Conservation (phyloP, 805 yeast species). For the Metschnikowia picachoensis region DNA sequence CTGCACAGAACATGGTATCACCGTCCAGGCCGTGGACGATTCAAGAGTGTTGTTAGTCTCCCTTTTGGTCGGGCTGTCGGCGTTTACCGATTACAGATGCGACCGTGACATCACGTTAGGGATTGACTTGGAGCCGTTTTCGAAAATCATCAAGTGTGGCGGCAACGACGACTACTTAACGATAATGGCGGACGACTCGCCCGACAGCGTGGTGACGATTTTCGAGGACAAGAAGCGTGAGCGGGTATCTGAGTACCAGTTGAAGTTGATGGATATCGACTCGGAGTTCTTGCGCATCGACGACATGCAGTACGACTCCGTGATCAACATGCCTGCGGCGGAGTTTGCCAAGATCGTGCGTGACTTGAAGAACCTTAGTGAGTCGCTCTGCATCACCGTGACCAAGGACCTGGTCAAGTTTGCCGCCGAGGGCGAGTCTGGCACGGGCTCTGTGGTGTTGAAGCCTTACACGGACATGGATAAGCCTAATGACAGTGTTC, state of each 20-base stretch:
- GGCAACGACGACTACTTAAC: conserved; percentile 85
- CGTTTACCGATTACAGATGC: conserved; percentile 90
- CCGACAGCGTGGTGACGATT: conserved; percentile 72
- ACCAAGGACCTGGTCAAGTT: conserved; percentile 92
- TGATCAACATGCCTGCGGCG: conserved; percentile 78
- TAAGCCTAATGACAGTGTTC: conserved; percentile 68
- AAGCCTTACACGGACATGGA: conserved; percentile 84
- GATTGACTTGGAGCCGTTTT: conserved; percentile 79
- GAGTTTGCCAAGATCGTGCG: conserved; percentile 89
- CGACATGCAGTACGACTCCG: conserved; percentile 86
- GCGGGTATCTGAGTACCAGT: conserved; percentile 84
- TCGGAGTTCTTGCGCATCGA: conserved; percentile 92
- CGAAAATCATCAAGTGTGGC: conserved; percentile 88
- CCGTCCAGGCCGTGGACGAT: conserved; percentile 96
- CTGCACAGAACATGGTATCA: conserved; percentile 91
- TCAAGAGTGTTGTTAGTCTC: conserved; percentile 93
- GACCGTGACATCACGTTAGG: conserved; percentile 92
- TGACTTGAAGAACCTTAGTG: conserved; percentile 82
- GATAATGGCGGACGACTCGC: conserved; percentile 82
- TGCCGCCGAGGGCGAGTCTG: conserved; percentile 86
- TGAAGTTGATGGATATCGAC: conserved; percentile 94
- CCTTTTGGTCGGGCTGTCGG: conserved; percentile 79
- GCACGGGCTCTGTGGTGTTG: conserved; percentile 79
- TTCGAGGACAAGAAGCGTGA: conserved; percentile 92
- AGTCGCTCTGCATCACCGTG: conserved; percentile 78